phyloP scores from a whole-genome alignment of 805 yeast genomes.

The Debaryomyces hansenii region DNA sequence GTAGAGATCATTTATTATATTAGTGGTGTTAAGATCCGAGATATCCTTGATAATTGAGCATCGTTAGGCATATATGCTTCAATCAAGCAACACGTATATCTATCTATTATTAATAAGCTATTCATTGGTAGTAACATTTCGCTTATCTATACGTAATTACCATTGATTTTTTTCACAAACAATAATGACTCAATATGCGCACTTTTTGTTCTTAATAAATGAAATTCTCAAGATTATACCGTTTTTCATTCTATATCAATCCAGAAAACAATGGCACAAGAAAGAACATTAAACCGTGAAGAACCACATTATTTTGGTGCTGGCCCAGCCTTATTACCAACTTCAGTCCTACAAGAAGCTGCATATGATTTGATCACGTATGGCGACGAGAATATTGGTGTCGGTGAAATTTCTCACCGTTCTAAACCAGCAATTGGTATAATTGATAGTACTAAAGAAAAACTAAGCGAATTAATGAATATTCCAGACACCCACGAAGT shows the following conservation, averaged over 20 bases:
- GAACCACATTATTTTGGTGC: conserved; percentile 91
- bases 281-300: conserved; percentile 51
- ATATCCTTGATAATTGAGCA: conserved; percentile 1
- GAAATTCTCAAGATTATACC: too few relatives aligned
- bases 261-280: not conserved
- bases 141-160: too few relatives aligned
- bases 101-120: too few relatives aligned
- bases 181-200: too few relatives aligned
- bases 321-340: conserved; percentile 96
- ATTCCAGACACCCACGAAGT: conserved; percentile 94
- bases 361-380: conserved; percentile 79
- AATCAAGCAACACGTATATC: too few relatives aligned
- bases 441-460: conserved; percentile 71
- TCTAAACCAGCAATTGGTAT: conserved; percentile 78
- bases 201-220: too few relatives aligned
- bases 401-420: conserved; percentile 96
- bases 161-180: too few relatives aligned
- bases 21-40: conserved; percentile 27
- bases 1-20: conserved; percentile 68
- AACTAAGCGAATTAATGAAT: conserved; percentile 60
- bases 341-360: conserved; percentile 81
- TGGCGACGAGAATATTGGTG: conserved; percentile 72
- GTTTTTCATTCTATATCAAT: too few relatives aligned
- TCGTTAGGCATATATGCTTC: not conserved
- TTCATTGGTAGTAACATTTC: too few relatives aligned